Evolutionary conservation across 805 yeast species (phyloP), one percentile per base, ranked within the genome.

Genomic region (Ogataea pilisensis): DNA sequence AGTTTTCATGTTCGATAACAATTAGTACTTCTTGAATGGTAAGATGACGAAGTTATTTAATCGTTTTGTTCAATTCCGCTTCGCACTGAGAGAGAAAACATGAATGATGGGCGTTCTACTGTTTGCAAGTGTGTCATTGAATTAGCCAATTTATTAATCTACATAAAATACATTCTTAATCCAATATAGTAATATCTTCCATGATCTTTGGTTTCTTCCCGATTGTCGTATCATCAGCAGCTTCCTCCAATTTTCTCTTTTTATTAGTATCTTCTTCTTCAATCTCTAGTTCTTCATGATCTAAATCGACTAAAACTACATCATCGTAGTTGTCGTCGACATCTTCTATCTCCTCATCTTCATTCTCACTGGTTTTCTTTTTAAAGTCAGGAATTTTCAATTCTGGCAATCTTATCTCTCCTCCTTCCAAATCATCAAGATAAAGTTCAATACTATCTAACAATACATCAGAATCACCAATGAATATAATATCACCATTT

Each of bases 401-500:
- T 2, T 52, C 53, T 0, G 65, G 65, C 5, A 59, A 42, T 0
- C 18, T 24, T 2, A 58, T 29, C 0, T 14, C 6, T 9, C 16
- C 30, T 20, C 29, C 28, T 6, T 41, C 39, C 11, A 40, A 45
- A 11, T 48, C 51, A 6, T 14, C 39, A 14, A 42, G 56, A 49
- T 77, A 79, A 33, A 88, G 67, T 50, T 86, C 91, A 29, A 82
- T 65, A 32, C 78, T 75, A 49, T 78, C 82, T 33, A 73, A 62
- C 26, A 60, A 64, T 47, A 85, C 96, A 31, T 79, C 82, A 39
- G 91, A 96, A 61, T 93, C 99, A 35, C 82, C 78, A 14, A 93
- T 70, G 2, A 82, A 73, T 13, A 93, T 30, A 17, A 82, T 68
- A 17, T 79, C 73, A n/a, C 91, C 93, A 37, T 68, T 63, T 5